These are phyloP conservation scores for Fusarium proliferatum DNA, from an alignment of 2,329 filamentous ascomycete species.

Conservation along the genomic window DNA sequence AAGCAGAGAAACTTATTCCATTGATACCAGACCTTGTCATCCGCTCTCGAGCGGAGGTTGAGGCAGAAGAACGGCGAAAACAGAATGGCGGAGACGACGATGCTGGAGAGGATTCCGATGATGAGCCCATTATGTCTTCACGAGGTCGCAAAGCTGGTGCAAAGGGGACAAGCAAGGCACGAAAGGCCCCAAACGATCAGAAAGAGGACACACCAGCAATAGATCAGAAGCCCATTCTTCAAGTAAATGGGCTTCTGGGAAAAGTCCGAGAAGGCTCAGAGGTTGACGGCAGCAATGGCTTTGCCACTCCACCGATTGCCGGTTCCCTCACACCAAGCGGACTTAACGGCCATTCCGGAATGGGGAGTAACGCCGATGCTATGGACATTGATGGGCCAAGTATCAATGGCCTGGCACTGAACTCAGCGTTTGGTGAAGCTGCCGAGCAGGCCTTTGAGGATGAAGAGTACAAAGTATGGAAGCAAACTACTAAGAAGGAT, in stretches of 20 bases:
- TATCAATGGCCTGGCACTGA: conserved; percentile 72
- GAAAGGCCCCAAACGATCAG: conserved; percentile 77
- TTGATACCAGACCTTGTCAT: conserved; percentile 94
- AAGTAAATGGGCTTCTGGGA: conserved; percentile 72
- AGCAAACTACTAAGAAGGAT: conserved; percentile 97
- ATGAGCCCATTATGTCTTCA: conserved; percentile 98
- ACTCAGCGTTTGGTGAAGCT: conserved; percentile 72
- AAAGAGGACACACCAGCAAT: conserved; percentile 82
- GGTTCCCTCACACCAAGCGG: conserved; percentile 82
- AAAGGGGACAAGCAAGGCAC: conserved; percentile 80
- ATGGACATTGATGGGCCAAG: conserved; percentile 89
- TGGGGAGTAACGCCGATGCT: conserved; percentile 80
- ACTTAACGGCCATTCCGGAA: conserved; percentile 72
- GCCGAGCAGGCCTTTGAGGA: conserved; percentile 85
- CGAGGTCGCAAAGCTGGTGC: conserved; percentile 85
- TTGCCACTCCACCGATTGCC: conserved; percentile 81
- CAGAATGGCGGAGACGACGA: conserved; percentile 88
- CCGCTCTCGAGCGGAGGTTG: conserved; percentile 91
- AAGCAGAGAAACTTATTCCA: conserved; percentile 95
- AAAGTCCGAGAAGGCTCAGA: conserved; percentile 81
- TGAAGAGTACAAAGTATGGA: conserved; percentile 98
- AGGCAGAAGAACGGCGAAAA: conserved; percentile 85
- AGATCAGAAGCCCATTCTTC: conserved; percentile 78
- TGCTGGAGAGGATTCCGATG: conserved; percentile 90
- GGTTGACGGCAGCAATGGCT: conserved; percentile 84